A percentile compares a stretch with the other conserved stretches of the same genome.
These are phyloP conservation scores for Curvularia lunata DNA, from an alignment of 2,329 filamentous ascomycete species.

Conservation along the genomic window DNA sequence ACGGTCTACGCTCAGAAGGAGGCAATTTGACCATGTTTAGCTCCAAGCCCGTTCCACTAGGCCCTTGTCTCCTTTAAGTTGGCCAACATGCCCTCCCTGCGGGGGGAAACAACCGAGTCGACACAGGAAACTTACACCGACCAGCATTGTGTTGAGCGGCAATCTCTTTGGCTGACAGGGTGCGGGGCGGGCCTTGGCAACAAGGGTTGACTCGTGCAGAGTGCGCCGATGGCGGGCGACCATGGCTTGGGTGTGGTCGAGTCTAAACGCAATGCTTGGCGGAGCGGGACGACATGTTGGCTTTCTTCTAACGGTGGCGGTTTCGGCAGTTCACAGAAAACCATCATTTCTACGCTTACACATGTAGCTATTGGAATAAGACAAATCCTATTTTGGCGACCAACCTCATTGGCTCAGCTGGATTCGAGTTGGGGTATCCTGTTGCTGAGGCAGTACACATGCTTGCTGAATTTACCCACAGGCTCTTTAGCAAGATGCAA, in stretches of 20 bases:
- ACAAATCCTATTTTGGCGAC: background rate
- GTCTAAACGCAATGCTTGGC: conserved; percentile 29
- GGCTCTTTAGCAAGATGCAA: conserved; percentile 12
- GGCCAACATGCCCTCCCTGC: conserved; percentile 22
- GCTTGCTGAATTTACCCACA: conserved; percentile 17
- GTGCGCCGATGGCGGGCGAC: conserved; percentile 26
- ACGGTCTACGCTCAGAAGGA: conserved; percentile 18
- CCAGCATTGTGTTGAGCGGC: conserved; percentile 27
- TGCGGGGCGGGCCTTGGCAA: conserved; percentile 45
- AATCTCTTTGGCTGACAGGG: conserved; percentile 23
- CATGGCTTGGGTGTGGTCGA: conserved; percentile 23
- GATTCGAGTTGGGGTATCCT: background rate
- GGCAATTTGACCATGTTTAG: conserved; percentile 25
- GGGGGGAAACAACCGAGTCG: conserved; percentile 35
- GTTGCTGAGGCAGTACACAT: background rate
- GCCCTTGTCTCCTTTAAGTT: conserved; percentile 23
- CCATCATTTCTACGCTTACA: background rate
- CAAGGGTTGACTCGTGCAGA: conserved; percentile 30
- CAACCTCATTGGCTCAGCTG: background rate
- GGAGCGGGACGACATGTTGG: conserved; percentile 16
- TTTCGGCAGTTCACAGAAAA: conserved; percentile 21
- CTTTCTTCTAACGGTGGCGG: conserved; percentile 10
- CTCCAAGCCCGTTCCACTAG: conserved; percentile 23
- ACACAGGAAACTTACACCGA: conserved; percentile 23
- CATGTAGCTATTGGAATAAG: background rate